phyloP scores from a whole-genome alignment of 2,329 filamentous ascomycete species.

The Sordariomycetes sp. region DNA sequence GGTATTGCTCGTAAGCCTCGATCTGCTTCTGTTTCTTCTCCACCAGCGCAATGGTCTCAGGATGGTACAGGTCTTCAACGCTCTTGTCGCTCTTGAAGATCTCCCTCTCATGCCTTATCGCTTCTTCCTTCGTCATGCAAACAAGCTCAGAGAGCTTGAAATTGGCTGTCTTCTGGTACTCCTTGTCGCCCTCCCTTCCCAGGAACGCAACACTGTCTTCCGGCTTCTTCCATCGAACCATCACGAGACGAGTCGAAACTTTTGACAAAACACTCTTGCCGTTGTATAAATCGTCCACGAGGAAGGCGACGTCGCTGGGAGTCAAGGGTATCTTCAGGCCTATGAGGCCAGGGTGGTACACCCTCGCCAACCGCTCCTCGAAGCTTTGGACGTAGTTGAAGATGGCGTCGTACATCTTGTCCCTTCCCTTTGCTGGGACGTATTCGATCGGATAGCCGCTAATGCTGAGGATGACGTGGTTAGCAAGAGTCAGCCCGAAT shows the following conservation, averaged over 20 bases:
- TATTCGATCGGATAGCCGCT: conserved; percentile 81
- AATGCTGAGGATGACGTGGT: conserved; percentile 81
- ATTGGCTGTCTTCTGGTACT: conserved; percentile 70
- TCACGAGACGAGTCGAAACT: conserved; percentile 65
- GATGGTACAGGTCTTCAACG: conserved; percentile 66
- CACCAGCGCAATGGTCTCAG: conserved; percentile 56
- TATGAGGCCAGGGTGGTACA: conserved; percentile 26
- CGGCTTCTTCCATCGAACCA: conserved; percentile 75
- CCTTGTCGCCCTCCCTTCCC: conserved; percentile 44
- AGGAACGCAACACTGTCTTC: conserved; percentile 45
- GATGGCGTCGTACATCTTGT: conserved; percentile 88
- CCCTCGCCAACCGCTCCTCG: conserved; percentile 65
- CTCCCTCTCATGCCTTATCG: conserved; percentile 67
- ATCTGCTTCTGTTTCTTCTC: too few relatives aligned
- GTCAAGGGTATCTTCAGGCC: conserved; percentile 76
- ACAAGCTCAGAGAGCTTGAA: conserved; percentile 66
- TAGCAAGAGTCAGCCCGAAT: conserved; percentile 85
- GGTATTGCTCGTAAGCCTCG: conserved; percentile 45
- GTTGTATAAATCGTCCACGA: conserved; percentile 81
- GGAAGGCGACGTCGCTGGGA: conserved; percentile 72
- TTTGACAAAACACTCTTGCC: conserved; percentile 79
- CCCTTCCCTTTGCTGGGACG: conserved; percentile 67
- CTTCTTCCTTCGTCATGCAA: conserved; percentile 90
- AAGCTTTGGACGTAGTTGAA: conserved; percentile 64
- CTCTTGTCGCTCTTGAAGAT: conserved; percentile 61